A percentile compares a stretch with the other conserved stretches of the same genome.
phyloP scores from a whole-genome alignment of 352 stramenopile genomes.

The Phytophthora pistaciae region DNA sequence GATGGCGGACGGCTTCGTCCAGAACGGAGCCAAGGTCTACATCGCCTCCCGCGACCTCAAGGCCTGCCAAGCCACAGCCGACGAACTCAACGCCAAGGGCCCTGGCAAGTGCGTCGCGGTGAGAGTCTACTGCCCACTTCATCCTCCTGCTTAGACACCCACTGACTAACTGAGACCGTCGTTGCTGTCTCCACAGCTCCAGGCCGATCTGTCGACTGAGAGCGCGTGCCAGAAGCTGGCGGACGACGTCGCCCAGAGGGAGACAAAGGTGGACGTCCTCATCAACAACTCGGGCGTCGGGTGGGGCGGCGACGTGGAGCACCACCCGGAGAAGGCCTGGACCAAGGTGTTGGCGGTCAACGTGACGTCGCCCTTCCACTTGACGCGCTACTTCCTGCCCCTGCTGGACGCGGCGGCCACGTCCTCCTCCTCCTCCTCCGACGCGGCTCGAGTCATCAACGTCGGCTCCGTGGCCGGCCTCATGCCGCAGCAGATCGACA shows the following conservation, averaged over 20 bases:
- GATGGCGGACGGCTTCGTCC: constrained; percentile 95
- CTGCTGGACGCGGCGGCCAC: constrained; percentile 82
- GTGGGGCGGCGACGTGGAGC: constrained; percentile 58
- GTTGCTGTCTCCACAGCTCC: constrained; percentile 21
- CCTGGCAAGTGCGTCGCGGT: constrained; percentile 73
- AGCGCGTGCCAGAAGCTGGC: constrained; percentile 54
- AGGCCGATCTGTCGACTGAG: constrained; percentile 44
- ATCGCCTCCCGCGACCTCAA: constrained; percentile 91
- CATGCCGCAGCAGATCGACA: constrained; percentile 86
- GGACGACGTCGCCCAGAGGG: constrained; percentile 74
- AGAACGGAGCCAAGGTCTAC: constrained; percentile 94
- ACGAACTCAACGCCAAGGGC: constrained; percentile 69
- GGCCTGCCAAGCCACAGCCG: constrained; percentile 80
- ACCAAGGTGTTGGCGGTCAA: constrained; percentile 95
- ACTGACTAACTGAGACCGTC: neutral
- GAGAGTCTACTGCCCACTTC: neutral
- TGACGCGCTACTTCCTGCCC: constrained; percentile 91
- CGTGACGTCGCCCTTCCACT: constrained; percentile 96
- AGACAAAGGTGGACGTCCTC: constrained; percentile 91
- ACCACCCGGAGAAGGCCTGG: constrained; percentile 70
- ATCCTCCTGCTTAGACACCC: neutral
- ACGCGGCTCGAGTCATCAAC: constrained; percentile 80
- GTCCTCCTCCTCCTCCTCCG: too few relatives aligned
- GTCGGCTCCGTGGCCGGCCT: constrained; percentile 83
- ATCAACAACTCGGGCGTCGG: constrained; percentile 94